Evolutionary conservation across 371 early-diverging fungal species (phyloP), one percentile per base, ranked within the genome.

Genomic region (Conidiobolus incongruus): DNA sequence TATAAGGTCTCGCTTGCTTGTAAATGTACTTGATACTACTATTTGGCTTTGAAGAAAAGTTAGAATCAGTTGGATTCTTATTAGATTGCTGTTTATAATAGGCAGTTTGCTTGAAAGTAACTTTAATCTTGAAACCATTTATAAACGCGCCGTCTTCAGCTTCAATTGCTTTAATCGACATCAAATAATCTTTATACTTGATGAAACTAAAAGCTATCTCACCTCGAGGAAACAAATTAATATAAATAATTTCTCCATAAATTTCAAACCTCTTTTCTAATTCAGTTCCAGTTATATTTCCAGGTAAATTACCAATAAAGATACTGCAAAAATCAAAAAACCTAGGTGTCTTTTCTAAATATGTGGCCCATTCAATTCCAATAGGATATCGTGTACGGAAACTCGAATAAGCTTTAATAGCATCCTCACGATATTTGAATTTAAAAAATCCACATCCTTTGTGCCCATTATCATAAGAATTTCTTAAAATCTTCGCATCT

Each of bases 371-470:
- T 50, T 84, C 78, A 2, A 76, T 66, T 2, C 59, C 58, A 76
- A 77, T 77, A 20, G 46, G 52, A 7, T 47, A 47, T 20, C 43
- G 38, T 16, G 50, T 47, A 4, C 65, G 49, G 13, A 62, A 45
- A 2, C 42, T 77, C 60, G 69, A 33, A 48, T 59, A 81, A 2
- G 83, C 79, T 17, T 62, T 58, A 44, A 82, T 76, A 19, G 87
- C 87, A 52, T 87, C 87, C 43, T 82, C 81, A 1, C 84, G 61
- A 44, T 70, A 82, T 10, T 64, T 52, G 36, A 63, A 87, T 50
- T 79, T 78, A 29, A 81, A 68, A 54, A 77, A 77, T 0, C 69
- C 76, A 35, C 66, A 72, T 2, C 73, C 62, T 20, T 59, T 66
- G 44, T 40, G 50, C 24, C 50, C 36, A 13, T 51, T 60, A 28